Evolutionary conservation across 345 rosid genomes (phyloP).

Genomic region (Eucalyptus cloeziana): DNA sequence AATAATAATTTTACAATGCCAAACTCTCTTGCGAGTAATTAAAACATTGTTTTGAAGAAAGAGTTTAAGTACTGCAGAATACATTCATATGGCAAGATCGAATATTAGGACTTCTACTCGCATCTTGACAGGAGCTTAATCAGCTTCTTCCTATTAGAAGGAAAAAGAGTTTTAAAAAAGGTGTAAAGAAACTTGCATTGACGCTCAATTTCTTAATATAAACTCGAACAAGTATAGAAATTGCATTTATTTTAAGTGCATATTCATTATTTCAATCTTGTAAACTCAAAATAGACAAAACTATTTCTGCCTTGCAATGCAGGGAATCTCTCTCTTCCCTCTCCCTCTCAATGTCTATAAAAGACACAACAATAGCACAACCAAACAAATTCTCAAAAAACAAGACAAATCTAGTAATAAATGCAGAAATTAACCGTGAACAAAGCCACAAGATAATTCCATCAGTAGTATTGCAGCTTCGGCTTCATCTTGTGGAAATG

Average conservation of each 20-base stretch:
- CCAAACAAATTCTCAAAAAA: background rate
- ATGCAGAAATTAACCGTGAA: constrained; percentile 1
- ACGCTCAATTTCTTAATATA: background rate
- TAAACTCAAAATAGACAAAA: background rate
- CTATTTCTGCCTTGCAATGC: background rate
- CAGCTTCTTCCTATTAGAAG: background rate
- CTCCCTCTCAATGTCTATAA: background rate
- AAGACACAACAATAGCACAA: background rate
- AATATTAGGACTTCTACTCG: background rate
- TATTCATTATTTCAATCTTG: background rate
- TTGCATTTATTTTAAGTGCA: background rate
- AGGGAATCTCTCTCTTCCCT: background rate
- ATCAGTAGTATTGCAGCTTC: constrained; percentile 53
- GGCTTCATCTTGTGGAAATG: constrained; percentile 36
- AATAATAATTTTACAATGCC: background rate
- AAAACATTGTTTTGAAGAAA: background rate
- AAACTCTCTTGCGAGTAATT: background rate
- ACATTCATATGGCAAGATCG: background rate
- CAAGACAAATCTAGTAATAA: background rate
- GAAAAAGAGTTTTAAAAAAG: background rate
- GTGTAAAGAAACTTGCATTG: background rate
- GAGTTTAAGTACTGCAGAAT: background rate
- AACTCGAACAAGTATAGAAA: background rate
- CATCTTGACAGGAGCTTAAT: background rate
- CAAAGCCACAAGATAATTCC: constrained; percentile 42